Evolutionary conservation across 208 protist genomes (phyloP), one percentile per base, ranked within the genome.

Genomic region (Crithidia brevicula): DNA sequence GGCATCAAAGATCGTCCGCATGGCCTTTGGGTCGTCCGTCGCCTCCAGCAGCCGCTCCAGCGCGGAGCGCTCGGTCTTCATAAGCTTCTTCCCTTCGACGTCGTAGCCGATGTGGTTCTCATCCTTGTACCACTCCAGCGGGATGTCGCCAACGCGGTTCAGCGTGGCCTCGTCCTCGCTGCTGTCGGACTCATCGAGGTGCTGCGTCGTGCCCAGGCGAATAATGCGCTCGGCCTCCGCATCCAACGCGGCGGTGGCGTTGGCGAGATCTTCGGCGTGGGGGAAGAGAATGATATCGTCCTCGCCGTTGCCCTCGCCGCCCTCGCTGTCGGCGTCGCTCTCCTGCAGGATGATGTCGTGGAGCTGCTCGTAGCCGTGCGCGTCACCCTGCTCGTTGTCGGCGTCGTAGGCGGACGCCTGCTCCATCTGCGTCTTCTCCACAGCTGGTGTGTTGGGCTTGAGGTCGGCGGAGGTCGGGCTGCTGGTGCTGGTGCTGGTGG

Each of bases 91-190:
- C 13, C 96, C 96, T 56, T 97, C 86, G 50, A 96, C 66, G 67
- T 97, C 94, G 80, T 98, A 98, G 46, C 96, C 96, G 45, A 93
- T 89, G 75, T 98, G 96, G 18, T 83, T 60, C 62, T 98, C 92
- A 46, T 97, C 96, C 73, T 96, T 92, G 80, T 98, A 98, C 96
- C 96, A 98, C 81, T 95, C 92, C 30, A 98, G 65, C 23, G 96
- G 96, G 45, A 98, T 92, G 74, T 98, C 93, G 11, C 96, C 96
- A 3, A 97, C 86, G 40, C 92, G 92, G 72, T 97, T 98, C 10
- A 97, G 87, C 49, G 77, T 85, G 9, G 83, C 87, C 58, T 96
- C 89, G 52, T 96, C 93, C 61, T 98, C 94, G 73, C 89, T 95
- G 64, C 89, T 95, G 78, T 96, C 92, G 18, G 74, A 85, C 73